Base-by-base conservation (phyloP, 2,329 filamentous ascomycete genomes). In the Incumbomyces delicatus region DNA sequence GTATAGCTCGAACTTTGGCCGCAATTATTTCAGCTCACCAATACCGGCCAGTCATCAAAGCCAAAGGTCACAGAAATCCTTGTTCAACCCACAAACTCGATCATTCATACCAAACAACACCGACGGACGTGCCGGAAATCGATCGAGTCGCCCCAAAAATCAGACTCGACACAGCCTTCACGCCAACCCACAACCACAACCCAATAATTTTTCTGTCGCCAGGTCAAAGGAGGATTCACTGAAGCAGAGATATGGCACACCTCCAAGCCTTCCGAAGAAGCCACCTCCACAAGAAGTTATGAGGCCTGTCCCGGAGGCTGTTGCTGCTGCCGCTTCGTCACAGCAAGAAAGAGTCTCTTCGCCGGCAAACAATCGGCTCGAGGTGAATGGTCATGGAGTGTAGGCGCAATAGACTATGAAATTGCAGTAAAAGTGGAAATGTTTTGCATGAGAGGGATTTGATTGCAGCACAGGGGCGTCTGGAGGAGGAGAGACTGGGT, bases 71-170 rank as follows among this genome's bases (percentile, higher is more conserved):
- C 31, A 33, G 14, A 44, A 88, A 48, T 86, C 87, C 57, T 80
- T 84, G 11, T 95, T 96, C 69, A 95, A 95, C 61, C 90, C 89
- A 1, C 89, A 94, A 67, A 95, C 86, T 13, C 86, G 94, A 60
- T 85, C 89, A 0, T 95, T 96, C 64, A 78, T 95, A 18, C 90
- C 90, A 1, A 74, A 73, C 43, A 71, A 77, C 36, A 56, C 58
- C 29, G 50, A 61, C 31, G 52, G 58, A 12, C 63, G 64, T 41
- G 62, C 64, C 45, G 59, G 62, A 27, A 61, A 57, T 39, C 62
- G 64, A 49, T 57, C 53, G 46, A 48, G 54, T 30, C 36, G 50
- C 29, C 52, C 53, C 16, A 52, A 48, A 44, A 40, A 22, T n/a
- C 34, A 33, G 41, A 17, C 44, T 44, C 46, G 63, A 47, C 43